Percentiles rank a stretch among this genome's conserved stretches.
Evolutionary conservation across 192 early-diverging fungal genomes (phyloP).

Genomic region (Umbelopsis ramanniana): DNA sequence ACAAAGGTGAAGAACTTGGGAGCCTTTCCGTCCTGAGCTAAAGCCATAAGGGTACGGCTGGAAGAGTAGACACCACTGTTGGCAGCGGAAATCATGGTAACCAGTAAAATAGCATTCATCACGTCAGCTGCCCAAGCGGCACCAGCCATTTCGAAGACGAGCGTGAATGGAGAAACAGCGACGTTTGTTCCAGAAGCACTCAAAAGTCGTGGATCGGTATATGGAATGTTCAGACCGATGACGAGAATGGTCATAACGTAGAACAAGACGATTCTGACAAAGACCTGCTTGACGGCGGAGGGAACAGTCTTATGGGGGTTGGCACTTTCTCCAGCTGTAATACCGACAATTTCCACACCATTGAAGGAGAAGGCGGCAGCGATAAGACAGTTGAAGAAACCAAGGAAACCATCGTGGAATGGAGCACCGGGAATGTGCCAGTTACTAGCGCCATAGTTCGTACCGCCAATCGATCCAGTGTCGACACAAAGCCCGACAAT

Average conservation of each 20-base stretch:
- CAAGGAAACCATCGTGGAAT: conserved; percentile 65
- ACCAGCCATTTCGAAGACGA: conserved; percentile 68
- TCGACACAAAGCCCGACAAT: conserved; percentile 78
- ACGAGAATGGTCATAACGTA: conserved; percentile 83
- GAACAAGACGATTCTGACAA: conserved; percentile 84
- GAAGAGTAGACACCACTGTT: conserved; percentile 91
- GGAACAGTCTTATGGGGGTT: conserved; percentile 84
- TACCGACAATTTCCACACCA: conserved; percentile 89
- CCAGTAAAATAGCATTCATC: conserved; percentile 76
- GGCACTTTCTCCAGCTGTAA: conserved; percentile 87
- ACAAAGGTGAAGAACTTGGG: conserved; percentile 66
- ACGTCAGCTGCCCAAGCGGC: conserved; percentile 62
- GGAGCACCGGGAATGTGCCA: conserved; percentile 64
- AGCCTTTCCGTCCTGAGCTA: conserved; percentile 80
- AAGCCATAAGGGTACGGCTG: conserved; percentile 74
- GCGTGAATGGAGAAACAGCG: conserved; percentile 68
- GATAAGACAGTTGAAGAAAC: conserved; percentile 68
- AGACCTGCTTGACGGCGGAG: conserved; percentile 74
- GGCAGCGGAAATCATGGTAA: conserved; percentile 74
- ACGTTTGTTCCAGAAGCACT: conserved; percentile 55
- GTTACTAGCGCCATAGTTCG: conserved; percentile 62
- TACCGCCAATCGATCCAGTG: conserved; percentile 66
- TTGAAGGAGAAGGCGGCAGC: conserved; percentile 85
- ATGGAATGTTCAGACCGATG: conserved; percentile 86
- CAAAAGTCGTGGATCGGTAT: conserved; percentile 60